Evolutionary conservation across 345 rosid species (phyloP).

Genomic region (Corchorus olitorius): DNA sequence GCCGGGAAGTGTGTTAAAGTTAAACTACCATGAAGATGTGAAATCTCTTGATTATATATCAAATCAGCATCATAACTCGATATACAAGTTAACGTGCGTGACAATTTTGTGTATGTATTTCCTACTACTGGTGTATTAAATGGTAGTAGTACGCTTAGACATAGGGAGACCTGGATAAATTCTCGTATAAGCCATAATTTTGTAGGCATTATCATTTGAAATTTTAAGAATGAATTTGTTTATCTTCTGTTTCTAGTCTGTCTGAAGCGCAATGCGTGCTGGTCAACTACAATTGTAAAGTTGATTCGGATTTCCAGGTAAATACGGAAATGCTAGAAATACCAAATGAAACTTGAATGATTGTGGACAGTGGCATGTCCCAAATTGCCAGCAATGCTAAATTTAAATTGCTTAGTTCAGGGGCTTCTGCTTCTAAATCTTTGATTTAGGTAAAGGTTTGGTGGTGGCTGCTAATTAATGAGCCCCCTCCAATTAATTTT

Average conservation of each 20-base stretch:
- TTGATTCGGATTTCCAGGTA: neutral
- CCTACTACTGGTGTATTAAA: neutral
- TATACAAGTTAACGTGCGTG: neutral
- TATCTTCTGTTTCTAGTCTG: neutral
- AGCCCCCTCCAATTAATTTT: neutral
- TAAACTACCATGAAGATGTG: neutral
- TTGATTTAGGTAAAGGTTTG: neutral
- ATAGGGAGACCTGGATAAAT: neutral
- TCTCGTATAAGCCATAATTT: neutral
- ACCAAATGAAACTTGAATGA: neutral
- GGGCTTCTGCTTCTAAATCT: neutral
- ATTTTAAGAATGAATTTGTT: neutral
- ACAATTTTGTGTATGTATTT: neutral
- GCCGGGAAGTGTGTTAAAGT: neutral
- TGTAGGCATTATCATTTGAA: neutral
- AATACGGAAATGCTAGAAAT: neutral
- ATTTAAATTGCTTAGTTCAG: neutral
- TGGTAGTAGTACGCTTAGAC: neutral
- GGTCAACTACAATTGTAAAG: neutral
- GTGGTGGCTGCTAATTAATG: neutral
- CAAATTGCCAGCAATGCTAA: neutral
- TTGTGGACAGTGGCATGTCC: neutral
- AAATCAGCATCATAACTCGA: neutral
- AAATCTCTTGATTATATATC: neutral
- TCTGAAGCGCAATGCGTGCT: neutral